Conservation (phyloP, 108 stramenopile genomes). For the Nannochloropsis oceanica region DNA sequence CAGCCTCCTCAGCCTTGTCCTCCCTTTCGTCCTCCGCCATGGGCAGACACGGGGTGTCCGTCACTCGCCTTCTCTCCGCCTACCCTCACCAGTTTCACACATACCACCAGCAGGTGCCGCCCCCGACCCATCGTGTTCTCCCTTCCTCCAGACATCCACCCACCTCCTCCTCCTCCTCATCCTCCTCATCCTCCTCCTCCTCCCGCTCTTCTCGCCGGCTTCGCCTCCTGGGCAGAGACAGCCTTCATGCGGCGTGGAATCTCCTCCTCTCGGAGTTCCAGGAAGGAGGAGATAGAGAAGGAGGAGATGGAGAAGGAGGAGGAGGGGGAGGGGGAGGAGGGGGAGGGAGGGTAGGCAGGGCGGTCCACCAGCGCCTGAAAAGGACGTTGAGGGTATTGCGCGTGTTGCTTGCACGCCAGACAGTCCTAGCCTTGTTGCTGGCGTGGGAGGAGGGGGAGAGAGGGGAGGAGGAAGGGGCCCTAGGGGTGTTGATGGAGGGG, state of each 20-base stretch:
- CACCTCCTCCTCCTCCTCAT: too few relatives aligned
- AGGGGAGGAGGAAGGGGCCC: not conserved
- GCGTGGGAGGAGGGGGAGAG: not conserved
- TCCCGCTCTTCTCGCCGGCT: not conserved
- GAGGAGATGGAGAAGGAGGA: not conserved
- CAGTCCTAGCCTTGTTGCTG: not conserved
- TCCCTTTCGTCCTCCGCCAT: too few relatives aligned
- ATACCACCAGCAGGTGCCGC: too few relatives aligned
- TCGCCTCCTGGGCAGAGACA: not conserved
- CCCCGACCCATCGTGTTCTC: too few relatives aligned
- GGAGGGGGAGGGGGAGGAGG: not conserved
- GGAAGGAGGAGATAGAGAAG: not conserved
- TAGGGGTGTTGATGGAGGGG: not conserved
- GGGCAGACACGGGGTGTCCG: too few relatives aligned
- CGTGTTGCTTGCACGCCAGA: not conserved
- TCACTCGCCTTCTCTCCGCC: too few relatives aligned
- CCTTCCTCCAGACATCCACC: too few relatives aligned
- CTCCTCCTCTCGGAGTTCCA: not conserved
- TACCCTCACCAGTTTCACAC: too few relatives aligned
- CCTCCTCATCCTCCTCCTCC: not conserved
- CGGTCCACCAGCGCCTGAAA: not conserved
- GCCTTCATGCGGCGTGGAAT: too few relatives aligned
- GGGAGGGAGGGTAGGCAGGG: not conserved
- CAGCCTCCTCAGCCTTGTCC: too few relatives aligned
- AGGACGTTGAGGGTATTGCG: not conserved